A percentile compares a stretch with the other conserved stretches of the same genome.
These are phyloP conservation scores for Flaveria robusta DNA, from an alignment of 129 eudicot genomes.

Conservation along the genomic window DNA sequence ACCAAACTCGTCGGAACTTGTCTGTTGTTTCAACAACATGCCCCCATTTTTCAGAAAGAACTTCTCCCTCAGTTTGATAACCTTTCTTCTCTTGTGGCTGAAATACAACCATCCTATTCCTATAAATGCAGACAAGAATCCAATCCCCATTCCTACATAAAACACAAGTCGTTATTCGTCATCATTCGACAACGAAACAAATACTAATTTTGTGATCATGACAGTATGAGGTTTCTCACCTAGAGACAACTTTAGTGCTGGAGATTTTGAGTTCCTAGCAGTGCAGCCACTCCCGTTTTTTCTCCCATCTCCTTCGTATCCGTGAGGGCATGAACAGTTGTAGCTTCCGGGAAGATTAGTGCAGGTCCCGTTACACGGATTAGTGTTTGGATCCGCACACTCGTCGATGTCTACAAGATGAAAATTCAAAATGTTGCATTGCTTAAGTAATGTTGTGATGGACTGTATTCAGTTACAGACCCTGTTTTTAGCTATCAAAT, in stretches of 20 bases:
- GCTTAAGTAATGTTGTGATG: no score
- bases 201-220: neutral
- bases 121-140: conserved; percentile 1
- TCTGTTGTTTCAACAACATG: neutral
- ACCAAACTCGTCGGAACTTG: neutral
- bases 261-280: neutral
- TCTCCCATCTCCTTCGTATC: neutral
- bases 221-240: neutral
- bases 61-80: neutral
- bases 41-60: neutral
- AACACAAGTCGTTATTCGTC: neutral
- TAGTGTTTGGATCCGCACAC: neutral
- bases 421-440: neutral
- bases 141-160: neutral
- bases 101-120: conserved; percentile 3
- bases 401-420: neutral
- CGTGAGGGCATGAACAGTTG: neutral
- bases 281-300: neutral
- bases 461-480: no score
- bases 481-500: no score
- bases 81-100: conserved; percentile 1
- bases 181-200: neutral
- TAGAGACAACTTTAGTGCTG: neutral
- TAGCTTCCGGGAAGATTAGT: neutral
- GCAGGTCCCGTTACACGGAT: neutral